Base-by-base conservation (phyloP, 441 rosid genomes). In the Flueggea neowawraea region DNA sequence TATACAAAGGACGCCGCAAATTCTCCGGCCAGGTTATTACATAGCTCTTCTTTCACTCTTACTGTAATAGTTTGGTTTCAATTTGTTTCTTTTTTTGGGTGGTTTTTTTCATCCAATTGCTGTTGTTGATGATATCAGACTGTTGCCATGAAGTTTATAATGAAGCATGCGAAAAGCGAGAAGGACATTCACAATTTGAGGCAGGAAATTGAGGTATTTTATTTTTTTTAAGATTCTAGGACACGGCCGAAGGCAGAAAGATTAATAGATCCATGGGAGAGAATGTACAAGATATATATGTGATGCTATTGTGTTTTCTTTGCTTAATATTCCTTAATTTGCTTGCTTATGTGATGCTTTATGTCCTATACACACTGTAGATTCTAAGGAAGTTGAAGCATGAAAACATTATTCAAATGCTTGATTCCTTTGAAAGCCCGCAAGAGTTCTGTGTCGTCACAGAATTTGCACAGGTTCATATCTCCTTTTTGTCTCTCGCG, bases 381-480 rank as follows among this genome's bases (percentile, higher is more conserved):
- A 95, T 95, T 75, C 74, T 95, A 63, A 76, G 97, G 70, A 95
- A 91, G 87, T 77, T 95, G 75, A 89, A 91, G 85, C 99, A 95
- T 73, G 90, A 76, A 70, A 95, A 95, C 71, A 91, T 95, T n/a
- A 95, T 95, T 52, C 84, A 79, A 78, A 95, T 95, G 99, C 90
- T 95, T 11, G 99, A 95, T 77, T 90, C 98, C 15, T 95, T 95
- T 64, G 99, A 95, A 69, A 95, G 85, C 73, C 89, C 87, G 31
- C 86, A 90, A 66, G 99, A 95, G 75, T 95, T 95, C 61, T 95
- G 99, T 66, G 99, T 95, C 36, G 98, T 95, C 63, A 95, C 99
- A 2, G 99, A 95, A 74, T 91, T 95, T 74, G 99, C 96, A 6
- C 99, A 95, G 73, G 99, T 91, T 75, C 52, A 14, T 65, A 33